Evolutionary conservation across 2,329 filamentous ascomycete genomes (phyloP), one percentile per base, ranked within the genome.

Genomic region (Diaporthe aspalathi): DNA sequence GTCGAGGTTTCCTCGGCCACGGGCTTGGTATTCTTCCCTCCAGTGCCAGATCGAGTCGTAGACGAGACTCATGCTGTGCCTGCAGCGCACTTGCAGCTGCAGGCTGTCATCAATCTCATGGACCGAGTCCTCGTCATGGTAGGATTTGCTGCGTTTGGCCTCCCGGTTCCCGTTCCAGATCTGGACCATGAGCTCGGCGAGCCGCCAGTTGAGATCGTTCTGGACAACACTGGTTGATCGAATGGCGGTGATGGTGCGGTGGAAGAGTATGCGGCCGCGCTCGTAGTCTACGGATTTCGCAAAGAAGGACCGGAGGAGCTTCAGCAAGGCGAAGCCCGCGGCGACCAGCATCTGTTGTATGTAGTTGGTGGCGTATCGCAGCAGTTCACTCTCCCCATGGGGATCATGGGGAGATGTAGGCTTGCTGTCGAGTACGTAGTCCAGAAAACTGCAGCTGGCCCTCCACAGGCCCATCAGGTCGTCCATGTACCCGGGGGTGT

Each of bases 1-100:
- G 83, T 94, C 92, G 68, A 94, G 86, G 73, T 86, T 87, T 70
- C 91, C 92, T 77, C 91, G 88, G 62, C 91, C 92, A 79, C 90
- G 87, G 62, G 91, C 88, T 79, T 93, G 91, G 76, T 89, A 94
- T 78, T 95, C 92, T 78, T 94, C 92, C 75, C 93, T 88, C 93
- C 93, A 96, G 73, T 93, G 88, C 93, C 93, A 95, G 65, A 94
- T 93, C 16, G 92, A 93, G 81, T 96, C 93, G 77, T 93, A 95
- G 1, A 96, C 90, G 17, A 95, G 87, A 79, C 92, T 94, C 90
- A 95, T 94, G 80, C 93, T 95, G 85, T 94, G 93, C 29, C 93
- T 87, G 76, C 92, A 94, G 63, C 93, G 89, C n/a, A 95, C 92
- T 78, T 94, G 94, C 62, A 96, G 87, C 78, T 94, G 92, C 53